Conservation (phyloP, 108 stramenopile species). For the Cyclostephanos invisitatus region DNA sequence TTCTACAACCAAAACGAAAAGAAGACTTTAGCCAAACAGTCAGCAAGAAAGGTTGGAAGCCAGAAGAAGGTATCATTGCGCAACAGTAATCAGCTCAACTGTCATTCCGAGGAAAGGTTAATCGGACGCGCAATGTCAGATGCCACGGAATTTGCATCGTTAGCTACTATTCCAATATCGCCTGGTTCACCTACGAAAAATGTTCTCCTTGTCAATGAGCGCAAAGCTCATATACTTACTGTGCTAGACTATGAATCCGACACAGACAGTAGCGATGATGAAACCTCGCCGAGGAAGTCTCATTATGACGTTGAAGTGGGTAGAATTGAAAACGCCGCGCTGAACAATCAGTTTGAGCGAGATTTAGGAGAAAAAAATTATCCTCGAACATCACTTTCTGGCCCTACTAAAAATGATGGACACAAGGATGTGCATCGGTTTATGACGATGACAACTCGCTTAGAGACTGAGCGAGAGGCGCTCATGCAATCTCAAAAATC, state of each 20-base stretch:
- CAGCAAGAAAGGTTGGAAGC: background rate
- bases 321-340: background rate
- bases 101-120: background rate
- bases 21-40: background rate
- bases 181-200: background rate
- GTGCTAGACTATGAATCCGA: slow-evolving; percentile 41
- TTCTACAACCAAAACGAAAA: slow-evolving; percentile 18
- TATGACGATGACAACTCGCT: slow-evolving; percentile 37
- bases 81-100: background rate
- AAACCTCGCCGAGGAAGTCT: slow-evolving; percentile 10
- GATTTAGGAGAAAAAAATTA: slow-evolving; percentile 11
- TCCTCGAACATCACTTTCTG: background rate
- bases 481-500: slow-evolving; percentile 17
- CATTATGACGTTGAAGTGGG: slow-evolving; percentile 2
- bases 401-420: slow-evolving; percentile 1
- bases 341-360: slow-evolving; percentile 28
- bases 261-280: slow-evolving; percentile 35
- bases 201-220: slow-evolving; percentile 29
- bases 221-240: slow-evolving; percentile 32
- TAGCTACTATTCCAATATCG: slow-evolving; percentile 4
- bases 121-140: background rate
- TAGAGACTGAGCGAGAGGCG: slow-evolving; percentile 36
- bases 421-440: slow-evolving; percentile 41
- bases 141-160: background rate
- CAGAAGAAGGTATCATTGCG: background rate